Percentiles rank a stretch among this genome's conserved stretches.
phyloP scores from a whole-genome alignment of 495 filamentous ascomycete species.

The Emericellopsis terricola region DNA sequence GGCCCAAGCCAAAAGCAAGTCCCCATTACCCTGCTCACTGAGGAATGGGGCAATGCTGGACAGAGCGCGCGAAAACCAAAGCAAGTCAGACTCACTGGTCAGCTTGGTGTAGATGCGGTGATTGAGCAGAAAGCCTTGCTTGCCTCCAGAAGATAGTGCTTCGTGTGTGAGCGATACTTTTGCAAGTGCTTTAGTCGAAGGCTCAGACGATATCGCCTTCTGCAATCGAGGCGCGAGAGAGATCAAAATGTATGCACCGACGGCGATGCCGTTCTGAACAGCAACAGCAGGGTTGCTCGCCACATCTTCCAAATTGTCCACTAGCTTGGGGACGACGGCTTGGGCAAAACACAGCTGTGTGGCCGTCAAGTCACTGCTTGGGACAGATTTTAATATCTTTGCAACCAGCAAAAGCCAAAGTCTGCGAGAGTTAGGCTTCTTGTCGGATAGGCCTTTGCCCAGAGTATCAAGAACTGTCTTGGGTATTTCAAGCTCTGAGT shows the following conservation, averaged over 20 bases:
- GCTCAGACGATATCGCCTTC: constrained; percentile 20
- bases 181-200: constrained; percentile 18
- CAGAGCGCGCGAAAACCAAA: constrained; percentile 59
- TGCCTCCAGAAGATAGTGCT: constrained; percentile 45
- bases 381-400: constrained; percentile 45
- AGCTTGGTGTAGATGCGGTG: constrained; percentile 69
- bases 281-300: constrained; percentile 55
- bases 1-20: constrained; percentile 45
- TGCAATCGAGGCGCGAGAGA: constrained; percentile 35
- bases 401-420: constrained; percentile 64
- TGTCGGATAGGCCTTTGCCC: constrained; percentile 68
- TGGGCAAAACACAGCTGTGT: constrained; percentile 24
- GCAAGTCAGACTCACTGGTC: constrained; percentile 46
- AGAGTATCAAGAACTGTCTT: constrained; percentile 51
- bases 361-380: constrained; percentile 14
- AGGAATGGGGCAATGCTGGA: constrained; percentile 33
- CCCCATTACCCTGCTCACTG: constrained; percentile 7
- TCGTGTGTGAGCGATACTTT: constrained; percentile 42
- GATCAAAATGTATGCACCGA: constrained; percentile 54
- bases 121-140: constrained; percentile 73
- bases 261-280: constrained; percentile 57
- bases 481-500: constrained; percentile 36
- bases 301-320: constrained; percentile 62
- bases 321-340: constrained; percentile 42
- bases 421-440: constrained; percentile 57